Base-by-base conservation (phyloP, 768 basidiomycete species). In the Lactarius vividus region DNA sequence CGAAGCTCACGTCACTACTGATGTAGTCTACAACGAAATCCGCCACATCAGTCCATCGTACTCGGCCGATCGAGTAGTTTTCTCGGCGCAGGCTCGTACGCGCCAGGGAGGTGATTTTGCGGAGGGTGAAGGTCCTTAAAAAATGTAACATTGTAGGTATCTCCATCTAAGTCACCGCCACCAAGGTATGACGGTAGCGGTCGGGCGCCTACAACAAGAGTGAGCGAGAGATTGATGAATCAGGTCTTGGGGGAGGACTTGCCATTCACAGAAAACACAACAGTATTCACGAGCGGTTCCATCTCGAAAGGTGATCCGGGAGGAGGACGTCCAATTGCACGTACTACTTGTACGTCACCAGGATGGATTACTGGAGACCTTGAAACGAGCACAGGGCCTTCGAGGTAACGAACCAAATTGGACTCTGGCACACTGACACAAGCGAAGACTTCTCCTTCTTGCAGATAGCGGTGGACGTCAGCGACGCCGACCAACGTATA, bases 401-500 rank as follows among this genome's bases (percentile, higher is more conserved):
- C 76, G 1, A 89, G 77, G 70, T 83, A 88, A 4, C 75, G 73
- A 0, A 74, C 67, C 16, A 63, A 64, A 20, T 69, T 63, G 18
- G 79, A 77, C 31, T 83, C 77, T 0, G 75, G 70, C 16, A 77
- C 77, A 59, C 81, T 81, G 53, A 86, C 75, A 68, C 84, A 88
- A 1, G 82, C 86, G 71, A 88, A 92, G 23, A 91, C 81, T 68
- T 89, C 77, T 1, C 80, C 80, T 62, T 81, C 81, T 39, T 78
- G 37, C 5, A 91, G 78, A 64, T 78, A 83, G 1, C 75, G 72
- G 66, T 87, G 85, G 1, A 85, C 79, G 72, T 92, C 89, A 0
- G 88, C 88, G 8, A 91, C 83, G 0, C 89, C 89, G 4, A 90
- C 89, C 1, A 92, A 73, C 0, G 87, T 91, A 79, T 83, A 88